Conservation (phyloP, 1,139 yeast species). For the Lodderomyces metapsilosis region DNA sequence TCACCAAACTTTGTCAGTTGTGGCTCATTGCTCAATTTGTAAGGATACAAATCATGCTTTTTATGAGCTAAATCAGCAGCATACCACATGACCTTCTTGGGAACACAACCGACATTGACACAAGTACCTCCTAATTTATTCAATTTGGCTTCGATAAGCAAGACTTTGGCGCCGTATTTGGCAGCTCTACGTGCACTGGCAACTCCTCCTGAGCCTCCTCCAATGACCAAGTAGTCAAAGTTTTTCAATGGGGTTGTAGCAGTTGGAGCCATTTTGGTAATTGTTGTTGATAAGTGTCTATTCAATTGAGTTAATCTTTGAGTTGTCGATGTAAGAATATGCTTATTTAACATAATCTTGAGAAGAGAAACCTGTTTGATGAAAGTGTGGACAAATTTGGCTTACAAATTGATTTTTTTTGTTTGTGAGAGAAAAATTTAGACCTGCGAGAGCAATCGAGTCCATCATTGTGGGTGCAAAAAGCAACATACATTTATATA, state of each 20-base stretch:
- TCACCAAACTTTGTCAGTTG: conserved; percentile 47
- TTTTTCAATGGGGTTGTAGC: conserved; percentile 39
- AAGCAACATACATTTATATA: too few relatives aligned
- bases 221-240: conserved; percentile 90
- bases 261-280: conserved; percentile 48
- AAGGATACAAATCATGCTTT: conserved; percentile 70
- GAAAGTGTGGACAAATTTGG: neutral
- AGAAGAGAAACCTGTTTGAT: neutral
- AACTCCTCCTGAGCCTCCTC: conserved; percentile 99
- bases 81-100: conserved; percentile 98
- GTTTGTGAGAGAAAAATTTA: too few relatives aligned
- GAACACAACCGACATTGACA: conserved; percentile 99
- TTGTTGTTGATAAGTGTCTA: conserved; percentile 13
- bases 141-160: conserved; percentile 73
- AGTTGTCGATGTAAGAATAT: conserved; percentile 8
- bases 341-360: conserved; percentile 10
- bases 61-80: conserved; percentile 86
- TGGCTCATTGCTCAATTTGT: conserved; percentile 62
- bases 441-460: too few relatives aligned
- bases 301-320: conserved; percentile 27
- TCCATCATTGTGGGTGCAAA: too few relatives aligned
- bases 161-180: conserved; percentile 83
- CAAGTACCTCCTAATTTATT: conserved; percentile 90
- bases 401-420: conserved; percentile 1
- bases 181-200: conserved; percentile 98